phyloP scores from a whole-genome alignment of 106 monocot genomes.

The Narthecium ossifragum region DNA sequence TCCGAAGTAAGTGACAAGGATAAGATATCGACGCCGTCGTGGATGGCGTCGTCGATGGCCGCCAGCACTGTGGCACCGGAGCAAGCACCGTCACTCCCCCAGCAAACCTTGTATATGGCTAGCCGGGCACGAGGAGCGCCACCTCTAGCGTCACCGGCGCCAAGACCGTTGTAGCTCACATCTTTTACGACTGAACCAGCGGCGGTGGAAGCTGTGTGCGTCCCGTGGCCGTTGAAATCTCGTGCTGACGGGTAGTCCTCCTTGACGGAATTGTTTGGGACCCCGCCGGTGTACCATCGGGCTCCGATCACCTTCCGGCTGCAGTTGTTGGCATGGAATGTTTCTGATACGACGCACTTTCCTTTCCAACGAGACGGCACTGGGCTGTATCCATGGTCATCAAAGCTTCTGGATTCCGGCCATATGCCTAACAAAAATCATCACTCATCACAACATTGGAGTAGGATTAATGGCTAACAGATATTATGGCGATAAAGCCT shows the following conservation, averaged over 20 bases:
- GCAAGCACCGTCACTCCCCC: conserved; percentile 9
- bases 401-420: conserved; percentile 36
- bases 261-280: background rate
- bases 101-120: conserved; percentile 41
- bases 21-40: conserved; percentile 56
- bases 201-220: conserved; percentile 39
- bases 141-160: conserved; percentile 17
- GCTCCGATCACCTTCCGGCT: conserved; percentile 42
- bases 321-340: conserved; percentile 19
- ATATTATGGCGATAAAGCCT: background rate
- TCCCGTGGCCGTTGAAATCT: conserved; percentile 36
- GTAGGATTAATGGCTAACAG: too few species aligned
- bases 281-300: conserved; percentile 14
- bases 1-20: conserved; percentile 28
- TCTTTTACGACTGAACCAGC: conserved; percentile 15
- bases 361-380: conserved; percentile 34
- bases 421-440: conserved; percentile 25
- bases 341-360: conserved; percentile 14
- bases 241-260: conserved; percentile 25
- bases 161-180: conserved; percentile 22
- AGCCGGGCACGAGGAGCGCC: conserved; percentile 41
- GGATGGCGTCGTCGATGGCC: conserved; percentile 48
- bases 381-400: conserved; percentile 17
- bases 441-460: background rate
- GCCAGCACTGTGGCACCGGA: conserved; percentile 10